Evolutionary conservation across 345 rosid species (phyloP), one percentile per base, ranked within the genome.

Genomic region (Hirschfeldia incana): DNA sequence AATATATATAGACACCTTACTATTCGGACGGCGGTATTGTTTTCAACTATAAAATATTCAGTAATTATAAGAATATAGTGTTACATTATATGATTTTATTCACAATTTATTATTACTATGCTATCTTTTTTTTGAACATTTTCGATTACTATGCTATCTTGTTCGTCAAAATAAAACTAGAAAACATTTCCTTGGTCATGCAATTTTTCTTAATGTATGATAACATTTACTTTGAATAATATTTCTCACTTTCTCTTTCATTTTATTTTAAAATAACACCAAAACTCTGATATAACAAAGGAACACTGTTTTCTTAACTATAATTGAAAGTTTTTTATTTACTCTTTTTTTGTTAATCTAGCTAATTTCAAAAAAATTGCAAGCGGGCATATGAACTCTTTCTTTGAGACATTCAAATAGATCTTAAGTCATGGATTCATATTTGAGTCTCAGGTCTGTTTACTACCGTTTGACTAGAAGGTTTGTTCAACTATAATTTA

Each of bases 1-100:
- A 78, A 78, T 73, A 73, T 67, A 78, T 44, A 78, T 21, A 21
- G 21, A 21, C 69, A 78, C 82, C 69, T 78, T 73, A 67, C 34
- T 73, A 78, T 78, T 59, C 69, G 63, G 71, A 21, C 67, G 51
- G 63, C 68, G 68, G 2, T 78, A 66, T 58, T 58, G 1, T 58
- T 53, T 63, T 42, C 13, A 21, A 69, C 33, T 63, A 12, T 11
- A 59, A 51, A 27, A 0, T 46, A 62, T n/a, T 46, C 29, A 42
- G 3, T 42, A 42, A 42, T 42, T 11, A 12, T 42, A 42, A 42
- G 10, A 63, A 11, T 70, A 70, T 70, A 21, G 21, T 21, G 21
- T 21, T 21, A 21, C 21, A 5, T 51, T n/a, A n/a, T 51, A 15
- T 51, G 4, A 4, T 30, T 76, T 60, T 59, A 60, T 44, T 44